A percentile compares a stretch with the other conserved stretches of the same genome.
phyloP scores from a whole-genome alignment of 306 rosid genomes.

The Cicer cuneatum region DNA sequence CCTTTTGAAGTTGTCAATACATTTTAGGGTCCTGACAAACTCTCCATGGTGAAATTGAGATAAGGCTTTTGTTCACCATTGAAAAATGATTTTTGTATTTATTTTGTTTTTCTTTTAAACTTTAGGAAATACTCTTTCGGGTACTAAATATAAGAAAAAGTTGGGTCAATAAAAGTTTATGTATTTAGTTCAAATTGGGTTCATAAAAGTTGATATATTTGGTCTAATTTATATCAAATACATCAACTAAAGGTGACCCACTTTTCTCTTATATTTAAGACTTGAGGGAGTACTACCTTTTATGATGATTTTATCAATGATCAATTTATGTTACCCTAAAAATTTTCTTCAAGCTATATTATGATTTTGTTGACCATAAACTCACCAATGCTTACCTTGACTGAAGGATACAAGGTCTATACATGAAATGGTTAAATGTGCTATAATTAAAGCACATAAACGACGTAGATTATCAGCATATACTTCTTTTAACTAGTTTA shows the following conservation, averaged over 20 bases:
- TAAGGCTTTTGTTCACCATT: slow-evolving; percentile 6
- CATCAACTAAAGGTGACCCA: too few relatives aligned
- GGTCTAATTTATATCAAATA: too few relatives aligned
- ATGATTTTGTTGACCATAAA: not conserved
- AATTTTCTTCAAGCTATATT: not conserved
- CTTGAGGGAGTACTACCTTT: not conserved
- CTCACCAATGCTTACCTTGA: slow-evolving; percentile 35
- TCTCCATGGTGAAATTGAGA: slow-evolving; percentile 76
- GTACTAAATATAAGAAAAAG: too few relatives aligned
- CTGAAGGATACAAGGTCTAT: slow-evolving; percentile 69
- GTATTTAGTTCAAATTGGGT: too few relatives aligned
- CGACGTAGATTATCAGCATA: slow-evolving; percentile 64
- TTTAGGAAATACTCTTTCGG: not conserved
- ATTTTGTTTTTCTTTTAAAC: slow-evolving; percentile 25
- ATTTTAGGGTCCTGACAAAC: slow-evolving; percentile 72
- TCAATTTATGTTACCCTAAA: not conserved
- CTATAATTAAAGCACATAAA: slow-evolving; percentile 82
- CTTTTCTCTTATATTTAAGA: too few relatives aligned
- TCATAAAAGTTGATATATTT: too few relatives aligned
- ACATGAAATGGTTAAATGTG: slow-evolving; percentile 82
- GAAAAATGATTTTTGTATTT: not conserved
- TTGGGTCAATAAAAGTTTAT: too few relatives aligned
- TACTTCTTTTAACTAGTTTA: slow-evolving; percentile 73
- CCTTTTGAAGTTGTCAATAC: slow-evolving; percentile 84
- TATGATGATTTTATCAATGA: slow-evolving; percentile 26